phyloP scores from a whole-genome alignment of 371 early-diverging fungal species.

The Apophysomyces sp. region DNA sequence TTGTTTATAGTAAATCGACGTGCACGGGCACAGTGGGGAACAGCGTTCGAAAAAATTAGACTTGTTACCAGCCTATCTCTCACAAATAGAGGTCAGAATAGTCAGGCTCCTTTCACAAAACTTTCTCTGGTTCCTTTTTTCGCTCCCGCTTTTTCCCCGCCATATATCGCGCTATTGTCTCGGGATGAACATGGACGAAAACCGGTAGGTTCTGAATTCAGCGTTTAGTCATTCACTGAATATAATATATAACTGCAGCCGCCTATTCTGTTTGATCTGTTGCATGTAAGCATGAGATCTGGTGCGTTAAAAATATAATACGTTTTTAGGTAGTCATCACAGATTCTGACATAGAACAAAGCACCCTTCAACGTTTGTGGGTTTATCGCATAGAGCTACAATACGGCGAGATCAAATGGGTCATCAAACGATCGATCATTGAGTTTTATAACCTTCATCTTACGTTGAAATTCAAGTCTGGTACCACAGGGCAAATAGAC shows the following conservation, averaged over 20 bases:
- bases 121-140: conserved; percentile 30
- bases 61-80: conserved; percentile 16
- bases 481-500: conserved; percentile 6
- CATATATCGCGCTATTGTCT: conserved; percentile 22
- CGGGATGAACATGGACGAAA: conserved; percentile 35
- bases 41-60: conserved; percentile 21
- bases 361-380: conserved; percentile 21
- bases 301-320: background rate
- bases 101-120: conserved; percentile 11
- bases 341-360: conserved; percentile 45
- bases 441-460: conserved; percentile 74
- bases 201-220: conserved; percentile 18
- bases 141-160: conserved; percentile 25
- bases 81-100: conserved; percentile 6
- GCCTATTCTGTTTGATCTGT: conserved; percentile 36
- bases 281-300: conserved; percentile 19
- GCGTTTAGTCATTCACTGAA: background rate
- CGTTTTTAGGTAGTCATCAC: conserved; percentile 40
- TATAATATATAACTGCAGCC: conserved; percentile 18
- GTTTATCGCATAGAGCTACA: conserved; percentile 71
- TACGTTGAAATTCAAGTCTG: conserved; percentile 44
- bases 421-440: conserved; percentile 59
- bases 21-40: conserved; percentile 25
- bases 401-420: conserved; percentile 84
- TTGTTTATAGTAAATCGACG: conserved; percentile 3